Conservation (phyloP, 2,329 filamentous ascomycete species). For the Cercospora citrullina region DNA sequence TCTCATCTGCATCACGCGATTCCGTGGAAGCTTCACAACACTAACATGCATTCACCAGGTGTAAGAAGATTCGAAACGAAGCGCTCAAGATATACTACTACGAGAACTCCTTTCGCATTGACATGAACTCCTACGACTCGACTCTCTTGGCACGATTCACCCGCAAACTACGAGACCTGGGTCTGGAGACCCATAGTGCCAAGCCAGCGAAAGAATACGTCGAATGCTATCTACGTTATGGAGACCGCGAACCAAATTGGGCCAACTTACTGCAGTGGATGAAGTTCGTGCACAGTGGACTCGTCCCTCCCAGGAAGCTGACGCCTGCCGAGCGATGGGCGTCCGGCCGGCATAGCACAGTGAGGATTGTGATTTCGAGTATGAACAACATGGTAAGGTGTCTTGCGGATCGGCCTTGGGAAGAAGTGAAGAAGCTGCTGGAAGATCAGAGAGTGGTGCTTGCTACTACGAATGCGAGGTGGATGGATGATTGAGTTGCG, state of each 20-base stretch:
- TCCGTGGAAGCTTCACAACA: not conserved
- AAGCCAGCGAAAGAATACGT: not conserved
- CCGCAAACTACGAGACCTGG: not conserved
- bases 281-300: conserved; percentile 1
- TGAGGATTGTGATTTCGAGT: not conserved
- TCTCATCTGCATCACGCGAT: not conserved
- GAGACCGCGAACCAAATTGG: conserved; percentile 13
- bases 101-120: conserved; percentile 15
- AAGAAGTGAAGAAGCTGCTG: conserved; percentile 5
- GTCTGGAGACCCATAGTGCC: not conserved
- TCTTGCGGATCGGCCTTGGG: not conserved
- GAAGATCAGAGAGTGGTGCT: conserved; percentile 10
- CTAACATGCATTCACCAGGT: not conserved
- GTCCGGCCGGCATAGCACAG: not conserved
- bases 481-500: not conserved
- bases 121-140: not conserved
- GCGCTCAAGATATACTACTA: conserved; percentile 16
- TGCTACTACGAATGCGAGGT: conserved; percentile 2
- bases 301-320: not conserved
- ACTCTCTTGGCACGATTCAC: not conserved
- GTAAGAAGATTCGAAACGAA: conserved; percentile 8
- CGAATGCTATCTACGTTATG: not conserved
- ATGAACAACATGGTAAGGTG: not conserved
- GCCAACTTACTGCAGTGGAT: conserved; percentile 5
- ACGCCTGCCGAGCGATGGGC: not conserved